Percentiles rank a stretch among this genome's conserved stretches.
phyloP scores from a whole-genome alignment of 164 flowering plant genomes.

The Warburgia ugandensis region DNA sequence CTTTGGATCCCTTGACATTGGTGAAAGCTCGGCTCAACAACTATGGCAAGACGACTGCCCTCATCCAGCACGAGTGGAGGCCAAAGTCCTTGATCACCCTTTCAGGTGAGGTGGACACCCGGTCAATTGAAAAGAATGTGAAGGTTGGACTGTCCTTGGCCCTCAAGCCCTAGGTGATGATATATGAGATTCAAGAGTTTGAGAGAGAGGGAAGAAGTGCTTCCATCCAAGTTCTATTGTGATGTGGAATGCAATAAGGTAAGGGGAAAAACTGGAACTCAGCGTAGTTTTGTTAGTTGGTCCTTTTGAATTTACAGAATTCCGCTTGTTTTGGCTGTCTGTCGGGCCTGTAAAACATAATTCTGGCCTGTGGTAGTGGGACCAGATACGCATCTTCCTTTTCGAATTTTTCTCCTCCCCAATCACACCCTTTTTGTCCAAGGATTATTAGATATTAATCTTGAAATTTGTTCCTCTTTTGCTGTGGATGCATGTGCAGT shows the following conservation, averaged over 20 bases:
- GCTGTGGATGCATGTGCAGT: no score
- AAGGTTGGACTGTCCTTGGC: constrained; percentile 64
- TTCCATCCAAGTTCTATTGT: constrained; percentile 1
- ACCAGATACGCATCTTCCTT: no score
- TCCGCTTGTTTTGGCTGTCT: no score
- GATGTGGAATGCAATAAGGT: constrained; percentile 25
- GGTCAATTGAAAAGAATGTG: constrained; percentile 26
- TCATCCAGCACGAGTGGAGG: constrained; percentile 68
- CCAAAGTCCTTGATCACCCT: constrained; percentile 60
- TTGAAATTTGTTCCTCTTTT: no score
- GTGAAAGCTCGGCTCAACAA: constrained; percentile 46
- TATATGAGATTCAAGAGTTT: background rate
- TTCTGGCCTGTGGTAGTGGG: no score
- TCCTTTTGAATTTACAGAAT: background rate
- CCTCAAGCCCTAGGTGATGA: constrained; percentile 44
- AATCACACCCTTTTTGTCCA: no score
- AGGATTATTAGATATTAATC: no score
- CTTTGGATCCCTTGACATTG: constrained; percentile 39
- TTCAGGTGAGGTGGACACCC: constrained; percentile 54
- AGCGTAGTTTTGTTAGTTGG: background rate
- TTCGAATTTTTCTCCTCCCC: no score
- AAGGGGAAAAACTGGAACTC: background rate
- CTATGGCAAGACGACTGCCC: constrained; percentile 39
- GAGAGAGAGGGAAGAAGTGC: constrained; percentile 1
- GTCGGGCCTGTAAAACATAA: no score